Evolutionary conservation across 2,329 filamentous ascomycete species (phyloP).

Genomic region (Cordyceps javanica): DNA sequence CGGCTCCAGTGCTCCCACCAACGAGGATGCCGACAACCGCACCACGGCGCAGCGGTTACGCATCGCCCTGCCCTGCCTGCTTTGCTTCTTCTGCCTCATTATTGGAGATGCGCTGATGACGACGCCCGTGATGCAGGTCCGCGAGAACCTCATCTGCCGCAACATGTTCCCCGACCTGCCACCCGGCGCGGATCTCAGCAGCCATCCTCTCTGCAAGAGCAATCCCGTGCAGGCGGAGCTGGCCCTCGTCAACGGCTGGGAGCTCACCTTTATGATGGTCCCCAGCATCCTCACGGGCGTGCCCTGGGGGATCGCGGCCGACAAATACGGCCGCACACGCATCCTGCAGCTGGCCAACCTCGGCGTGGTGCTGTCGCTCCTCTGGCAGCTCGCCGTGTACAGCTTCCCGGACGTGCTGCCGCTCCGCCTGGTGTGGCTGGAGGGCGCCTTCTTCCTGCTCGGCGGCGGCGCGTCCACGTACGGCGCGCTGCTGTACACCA

Average conservation of each 20-base stretch:
- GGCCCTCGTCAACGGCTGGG: constrained; percentile 17
- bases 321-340: constrained; percentile 15
- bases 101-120: background rate
- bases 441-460: constrained; percentile 15
- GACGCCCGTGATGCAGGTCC: background rate
- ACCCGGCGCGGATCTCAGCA: background rate
- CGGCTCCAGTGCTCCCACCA: background rate
- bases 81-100: background rate
- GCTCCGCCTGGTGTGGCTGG: constrained; percentile 15
- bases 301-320: constrained; percentile 18
- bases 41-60: background rate
- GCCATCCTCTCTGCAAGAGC: constrained; percentile 16
- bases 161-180: background rate
- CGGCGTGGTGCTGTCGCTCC: constrained; percentile 10
- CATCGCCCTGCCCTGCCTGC: constrained; percentile 1
- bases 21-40: background rate
- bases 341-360: constrained; percentile 16
- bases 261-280: constrained; percentile 16
- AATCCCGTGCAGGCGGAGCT: constrained; percentile 18
- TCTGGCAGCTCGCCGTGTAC: constrained; percentile 7
- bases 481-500: constrained; percentile 17
- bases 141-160: constrained; percentile 14
- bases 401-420: constrained; percentile 15
- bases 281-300: constrained; percentile 18
- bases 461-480: constrained; percentile 18